Conservation (phyloP, 2,329 filamentous ascomycete species). For the Trichoderma afroharzianum region DNA sequence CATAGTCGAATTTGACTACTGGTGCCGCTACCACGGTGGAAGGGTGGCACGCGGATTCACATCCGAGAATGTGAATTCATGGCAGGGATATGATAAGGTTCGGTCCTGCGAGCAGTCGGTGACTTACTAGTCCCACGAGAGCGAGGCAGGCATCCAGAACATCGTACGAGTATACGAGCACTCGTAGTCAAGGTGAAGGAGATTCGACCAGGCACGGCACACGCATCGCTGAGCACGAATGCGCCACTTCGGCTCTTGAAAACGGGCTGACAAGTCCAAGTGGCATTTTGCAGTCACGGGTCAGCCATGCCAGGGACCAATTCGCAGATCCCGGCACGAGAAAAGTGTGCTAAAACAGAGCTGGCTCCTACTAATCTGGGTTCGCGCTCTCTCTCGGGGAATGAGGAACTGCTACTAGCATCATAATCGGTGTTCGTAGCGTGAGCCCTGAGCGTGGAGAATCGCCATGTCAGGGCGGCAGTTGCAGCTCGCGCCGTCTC, state of each 20-base stretch:
- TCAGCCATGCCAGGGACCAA: neutral
- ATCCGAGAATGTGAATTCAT: neutral
- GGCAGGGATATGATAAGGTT: constrained; percentile 13
- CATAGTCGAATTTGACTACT: constrained; percentile 14
- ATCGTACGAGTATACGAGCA: neutral
- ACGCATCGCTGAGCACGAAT: neutral
- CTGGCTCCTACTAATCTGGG: neutral
- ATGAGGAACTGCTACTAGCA: neutral
- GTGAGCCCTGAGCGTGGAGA: neutral
- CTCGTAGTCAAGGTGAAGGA: neutral
- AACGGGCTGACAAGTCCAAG: constrained; percentile 1
- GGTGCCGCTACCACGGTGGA: neutral
- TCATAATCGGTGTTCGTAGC: neutral
- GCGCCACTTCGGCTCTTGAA: constrained; percentile 19
- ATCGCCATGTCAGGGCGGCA: neutral
- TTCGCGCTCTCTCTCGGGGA: neutral
- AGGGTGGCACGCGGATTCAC: constrained; percentile 4
- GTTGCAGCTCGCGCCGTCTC: neutral
- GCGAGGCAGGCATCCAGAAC: neutral
- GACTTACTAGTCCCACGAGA: neutral
- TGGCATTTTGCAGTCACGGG: neutral
- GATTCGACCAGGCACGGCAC: neutral
- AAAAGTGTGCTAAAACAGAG: neutral
- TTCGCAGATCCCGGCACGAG: neutral
- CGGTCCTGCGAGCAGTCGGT: constrained; percentile 6